Evolutionary conservation across 306 rosid species (phyloP).

Genomic region (Cucumis sativus): DNA sequence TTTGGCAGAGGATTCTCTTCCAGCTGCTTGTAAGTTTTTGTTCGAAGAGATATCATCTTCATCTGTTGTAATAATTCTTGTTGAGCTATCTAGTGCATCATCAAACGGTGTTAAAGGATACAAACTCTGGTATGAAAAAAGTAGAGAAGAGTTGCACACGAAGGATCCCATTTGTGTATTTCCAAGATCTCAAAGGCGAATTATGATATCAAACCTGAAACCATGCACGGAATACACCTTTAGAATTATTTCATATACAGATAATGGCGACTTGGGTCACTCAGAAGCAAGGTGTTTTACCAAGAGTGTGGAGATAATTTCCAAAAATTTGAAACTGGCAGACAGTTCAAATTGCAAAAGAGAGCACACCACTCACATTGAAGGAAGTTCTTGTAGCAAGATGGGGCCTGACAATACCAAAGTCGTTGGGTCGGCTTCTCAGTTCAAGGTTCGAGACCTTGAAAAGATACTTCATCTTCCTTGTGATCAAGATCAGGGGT

Average conservation of each 20-base stretch:
- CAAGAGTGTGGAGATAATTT: constrained; percentile 71
- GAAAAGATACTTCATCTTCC: constrained; percentile 70
- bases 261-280: constrained; percentile 80
- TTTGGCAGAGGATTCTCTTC: constrained; percentile 84
- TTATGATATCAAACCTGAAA: constrained; percentile 69
- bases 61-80: constrained; percentile 67
- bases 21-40: constrained; percentile 96
- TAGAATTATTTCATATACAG: constrained; percentile 64
- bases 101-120: constrained; percentile 58
- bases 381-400: constrained; percentile 43
- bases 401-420: constrained; percentile 32
- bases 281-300: constrained; percentile 97
- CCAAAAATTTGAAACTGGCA: constrained; percentile 29
- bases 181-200: constrained; percentile 78
- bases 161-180: constrained; percentile 81
- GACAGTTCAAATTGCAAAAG: constrained; percentile 27
- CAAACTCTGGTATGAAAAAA: constrained; percentile 92
- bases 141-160: constrained; percentile 46
- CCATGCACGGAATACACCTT: constrained; percentile 92
- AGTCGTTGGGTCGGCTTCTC: constrained; percentile 34
- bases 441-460: constrained; percentile 90
- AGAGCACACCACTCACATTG: constrained; percentile 26
- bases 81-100: constrained; percentile 53
- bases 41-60: constrained; percentile 77
- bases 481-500: constrained; percentile 78